These are phyloP conservation scores for Cucurbita argyrosperma DNA, from an alignment of 306 rosid genomes.

Conservation along the genomic window DNA sequence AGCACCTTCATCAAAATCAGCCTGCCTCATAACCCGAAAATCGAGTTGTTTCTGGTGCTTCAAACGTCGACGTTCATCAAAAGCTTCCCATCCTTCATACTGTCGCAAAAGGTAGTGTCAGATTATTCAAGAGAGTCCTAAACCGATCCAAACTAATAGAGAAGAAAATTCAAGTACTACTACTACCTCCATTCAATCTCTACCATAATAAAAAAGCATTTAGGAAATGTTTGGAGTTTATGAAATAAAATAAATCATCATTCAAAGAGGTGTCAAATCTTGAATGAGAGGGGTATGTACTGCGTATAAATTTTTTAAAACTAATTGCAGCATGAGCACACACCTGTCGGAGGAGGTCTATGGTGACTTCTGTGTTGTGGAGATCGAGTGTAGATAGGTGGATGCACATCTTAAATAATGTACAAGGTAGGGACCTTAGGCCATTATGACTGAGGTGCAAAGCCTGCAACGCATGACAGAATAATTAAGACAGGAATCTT, in stretches of 20 bases:
- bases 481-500: background rate
- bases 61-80: constrained; percentile 59
- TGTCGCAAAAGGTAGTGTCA: constrained; percentile 10
- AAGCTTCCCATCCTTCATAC: constrained; percentile 81
- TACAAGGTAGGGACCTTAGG: constrained; percentile 65
- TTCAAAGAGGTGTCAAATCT: background rate
- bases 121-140: background rate
- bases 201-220: too few relatives aligned
- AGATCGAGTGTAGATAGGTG: constrained; percentile 68
- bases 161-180: too few relatives aligned
- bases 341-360: constrained; percentile 74
- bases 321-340: constrained; percentile 5
- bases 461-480: constrained; percentile 30
- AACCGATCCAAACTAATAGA: background rate
- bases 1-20: constrained; percentile 91
- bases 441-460: constrained; percentile 61
- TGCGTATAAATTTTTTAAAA: too few relatives aligned
- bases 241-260: background rate
- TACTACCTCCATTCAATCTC: too few relatives aligned
- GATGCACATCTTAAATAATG: constrained; percentile 56
- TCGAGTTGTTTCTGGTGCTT: constrained; percentile 86
- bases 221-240: too few relatives aligned
- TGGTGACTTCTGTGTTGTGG: constrained; percentile 78
- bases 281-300: background rate
- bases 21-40: constrained; percentile 51